Conservation (phyloP, 768 basidiomycete species). For the Tulasnella sp. region DNA sequence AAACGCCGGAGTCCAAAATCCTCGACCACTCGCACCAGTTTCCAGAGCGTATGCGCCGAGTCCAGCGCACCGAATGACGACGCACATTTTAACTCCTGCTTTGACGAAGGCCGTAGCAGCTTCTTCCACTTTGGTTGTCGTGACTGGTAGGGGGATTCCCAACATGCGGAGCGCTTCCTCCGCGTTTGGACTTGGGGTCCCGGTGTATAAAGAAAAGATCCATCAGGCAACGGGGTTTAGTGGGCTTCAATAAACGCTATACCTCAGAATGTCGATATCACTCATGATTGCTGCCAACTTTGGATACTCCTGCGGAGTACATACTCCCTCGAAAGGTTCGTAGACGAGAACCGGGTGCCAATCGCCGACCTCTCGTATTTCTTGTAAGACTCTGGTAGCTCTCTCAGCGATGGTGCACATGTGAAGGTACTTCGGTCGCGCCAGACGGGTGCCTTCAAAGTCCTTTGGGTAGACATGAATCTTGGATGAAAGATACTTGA, state of each 20-base stretch:
- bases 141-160: slow-evolving; percentile 49
- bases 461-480: slow-evolving; percentile 69
- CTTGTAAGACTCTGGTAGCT: slow-evolving; percentile 60
- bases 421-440: slow-evolving; percentile 56
- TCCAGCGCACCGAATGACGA: slow-evolving; percentile 71
- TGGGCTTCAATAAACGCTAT: slow-evolving; percentile 14
- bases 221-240: not conserved
- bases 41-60: slow-evolving; percentile 66
- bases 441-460: slow-evolving; percentile 50
- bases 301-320: slow-evolving; percentile 73
- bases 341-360: slow-evolving; percentile 72
- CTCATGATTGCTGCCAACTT: slow-evolving; percentile 57
- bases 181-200: slow-evolving; percentile 66
- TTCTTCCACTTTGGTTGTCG: slow-evolving; percentile 54
- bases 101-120: slow-evolving; percentile 58
- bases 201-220: not conserved
- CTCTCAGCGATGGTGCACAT: slow-evolving; percentile 81
- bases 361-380: slow-evolving; percentile 48
- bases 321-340: slow-evolving; percentile 84
- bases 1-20: slow-evolving; percentile 69
- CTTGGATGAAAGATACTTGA: slow-evolving; percentile 71
- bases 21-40: slow-evolving; percentile 35
- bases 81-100: slow-evolving; percentile 52
- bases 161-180: slow-evolving; percentile 72
- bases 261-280: slow-evolving; percentile 67